A percentile compares a stretch with the other conserved stretches of the same genome.
These are phyloP conservation scores for Heliamphora pulchella DNA, from an alignment of 179 eudicot species.

Conservation along the genomic window DNA sequence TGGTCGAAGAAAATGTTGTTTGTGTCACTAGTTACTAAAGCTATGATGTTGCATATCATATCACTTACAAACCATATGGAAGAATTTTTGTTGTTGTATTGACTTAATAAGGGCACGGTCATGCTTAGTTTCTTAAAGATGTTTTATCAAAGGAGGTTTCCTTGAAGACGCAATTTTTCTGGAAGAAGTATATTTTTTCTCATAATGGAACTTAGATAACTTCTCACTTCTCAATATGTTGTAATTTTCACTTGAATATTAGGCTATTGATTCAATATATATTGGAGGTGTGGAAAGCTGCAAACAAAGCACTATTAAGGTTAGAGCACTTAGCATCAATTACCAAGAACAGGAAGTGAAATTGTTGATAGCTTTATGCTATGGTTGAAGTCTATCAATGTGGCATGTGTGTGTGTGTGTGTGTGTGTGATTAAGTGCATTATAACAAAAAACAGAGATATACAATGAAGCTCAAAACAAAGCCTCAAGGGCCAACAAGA, in stretches of 20 bases:
- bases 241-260: background rate
- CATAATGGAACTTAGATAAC: background rate
- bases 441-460: too few relatives aligned
- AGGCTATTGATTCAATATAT: background rate
- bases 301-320: background rate
- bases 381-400: background rate
- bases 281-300: background rate
- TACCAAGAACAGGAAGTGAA: background rate
- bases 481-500: too few relatives aligned
- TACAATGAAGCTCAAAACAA: too few relatives aligned
- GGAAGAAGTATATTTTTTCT: background rate
- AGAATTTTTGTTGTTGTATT: background rate
- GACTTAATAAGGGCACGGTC: background rate
- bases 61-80: background rate
- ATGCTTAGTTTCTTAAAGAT: background rate
- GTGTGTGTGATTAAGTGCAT: too few relatives aligned
- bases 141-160: background rate
- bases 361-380: background rate
- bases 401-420: background rate
- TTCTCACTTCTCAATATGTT: background rate
- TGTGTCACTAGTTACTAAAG: background rate
- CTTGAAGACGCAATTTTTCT: background rate
- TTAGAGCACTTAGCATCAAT: background rate
- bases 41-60: background rate
- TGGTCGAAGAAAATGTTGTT: constrained; percentile 5